A percentile compares a stretch with the other conserved stretches of the same genome.
These are phyloP conservation scores for Terfezia claveryi DNA, from an alignment of 495 filamentous ascomycete genomes.

Conservation along the genomic window DNA sequence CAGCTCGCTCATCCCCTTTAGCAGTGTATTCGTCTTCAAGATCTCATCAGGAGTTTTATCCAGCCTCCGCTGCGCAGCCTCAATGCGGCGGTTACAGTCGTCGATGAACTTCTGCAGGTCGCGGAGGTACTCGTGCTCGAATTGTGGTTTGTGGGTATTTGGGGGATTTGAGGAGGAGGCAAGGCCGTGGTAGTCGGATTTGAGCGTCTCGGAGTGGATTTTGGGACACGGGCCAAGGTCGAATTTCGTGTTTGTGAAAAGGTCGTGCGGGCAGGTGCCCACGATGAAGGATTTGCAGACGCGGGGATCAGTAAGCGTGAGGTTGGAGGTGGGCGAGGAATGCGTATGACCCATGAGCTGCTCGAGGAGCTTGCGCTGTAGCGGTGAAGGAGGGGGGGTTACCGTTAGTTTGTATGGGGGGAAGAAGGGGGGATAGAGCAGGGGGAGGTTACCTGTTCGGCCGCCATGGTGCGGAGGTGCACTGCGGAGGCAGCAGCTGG, in stretches of 20 bases:
- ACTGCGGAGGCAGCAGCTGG: no score
- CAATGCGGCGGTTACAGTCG: conserved; percentile 87
- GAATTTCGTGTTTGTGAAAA: conserved; percentile 92
- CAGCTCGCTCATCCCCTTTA: conserved; percentile 75
- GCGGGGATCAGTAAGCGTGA: conserved; percentile 78
- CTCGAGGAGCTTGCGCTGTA: neutral
- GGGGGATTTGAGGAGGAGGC: no score
- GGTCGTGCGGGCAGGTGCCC: conserved; percentile 91
- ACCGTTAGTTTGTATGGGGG: neutral
- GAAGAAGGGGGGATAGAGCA: neutral
- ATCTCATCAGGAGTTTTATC: conserved; percentile 99
- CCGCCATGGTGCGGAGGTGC: neutral
- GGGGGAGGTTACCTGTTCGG: neutral
- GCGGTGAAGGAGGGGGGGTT: neutral
- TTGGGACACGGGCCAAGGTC: conserved; percentile 82
- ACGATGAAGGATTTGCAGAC: conserved; percentile 88
- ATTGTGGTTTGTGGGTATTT: conserved; percentile 17
- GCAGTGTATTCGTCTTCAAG: conserved; percentile 73
- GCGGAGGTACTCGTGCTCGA: conserved; percentile 88
- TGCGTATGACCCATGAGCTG: neutral
- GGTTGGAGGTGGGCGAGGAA: conserved; percentile 5
- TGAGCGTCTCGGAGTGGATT: conserved; percentile 71
- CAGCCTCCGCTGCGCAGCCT: conserved; percentile 64
- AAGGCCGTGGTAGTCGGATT: conserved; percentile 60
- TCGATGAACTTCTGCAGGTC: conserved; percentile 92